Evolutionary conservation across 2,329 filamentous ascomycete species (phyloP).

Genomic region (Beauveria rudraprayagi): DNA sequence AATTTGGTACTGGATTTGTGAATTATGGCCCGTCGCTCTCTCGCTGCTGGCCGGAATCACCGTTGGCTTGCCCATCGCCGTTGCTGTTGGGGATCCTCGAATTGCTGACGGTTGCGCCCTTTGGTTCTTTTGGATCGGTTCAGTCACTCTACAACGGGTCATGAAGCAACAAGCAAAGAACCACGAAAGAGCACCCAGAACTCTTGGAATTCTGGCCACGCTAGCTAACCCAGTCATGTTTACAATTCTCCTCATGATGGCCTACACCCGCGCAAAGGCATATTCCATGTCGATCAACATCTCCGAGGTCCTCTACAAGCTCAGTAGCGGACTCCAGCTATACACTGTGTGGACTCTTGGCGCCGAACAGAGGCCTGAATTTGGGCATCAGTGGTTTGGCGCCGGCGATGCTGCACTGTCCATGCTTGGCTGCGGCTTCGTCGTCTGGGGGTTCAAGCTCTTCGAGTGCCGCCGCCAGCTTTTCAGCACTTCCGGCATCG

Average conservation of each 20-base stretch:
- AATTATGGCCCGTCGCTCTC: conserved; percentile 22
- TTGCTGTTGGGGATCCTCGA: conserved; percentile 24
- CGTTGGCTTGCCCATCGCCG: conserved; percentile 35
- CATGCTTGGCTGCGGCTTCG: conserved; percentile 42
- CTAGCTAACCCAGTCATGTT: conserved; percentile 41
- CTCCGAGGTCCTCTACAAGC: conserved; percentile 19
- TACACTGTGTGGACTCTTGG: conserved; percentile 27
- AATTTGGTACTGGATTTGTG: conserved; percentile 2
- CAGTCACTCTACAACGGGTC: conserved; percentile 28
- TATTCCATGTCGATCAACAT: conserved; percentile 24
- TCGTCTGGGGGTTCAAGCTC: conserved; percentile 46
- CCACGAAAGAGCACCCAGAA: neutral
- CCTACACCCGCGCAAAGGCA: conserved; percentile 34
- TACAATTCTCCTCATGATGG: conserved; percentile 36
- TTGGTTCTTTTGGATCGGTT: conserved; percentile 41
- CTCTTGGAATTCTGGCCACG: conserved; percentile 24
- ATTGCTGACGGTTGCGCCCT: conserved; percentile 39
- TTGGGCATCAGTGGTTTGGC: conserved; percentile 28
- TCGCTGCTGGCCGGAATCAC: conserved; percentile 26
- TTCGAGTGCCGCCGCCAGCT: conserved; percentile 41
- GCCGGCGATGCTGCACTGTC: conserved; percentile 42
- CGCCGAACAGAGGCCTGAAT: conserved; percentile 10
- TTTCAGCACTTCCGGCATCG: conserved; percentile 33
- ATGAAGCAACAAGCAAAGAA: conserved; percentile 21
- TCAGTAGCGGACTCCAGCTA: conserved; percentile 28